Evolutionary conservation across 2,329 filamentous ascomycete genomes (phyloP), one percentile per base, ranked within the genome.

Genomic region (Fusarium sp.): DNA sequence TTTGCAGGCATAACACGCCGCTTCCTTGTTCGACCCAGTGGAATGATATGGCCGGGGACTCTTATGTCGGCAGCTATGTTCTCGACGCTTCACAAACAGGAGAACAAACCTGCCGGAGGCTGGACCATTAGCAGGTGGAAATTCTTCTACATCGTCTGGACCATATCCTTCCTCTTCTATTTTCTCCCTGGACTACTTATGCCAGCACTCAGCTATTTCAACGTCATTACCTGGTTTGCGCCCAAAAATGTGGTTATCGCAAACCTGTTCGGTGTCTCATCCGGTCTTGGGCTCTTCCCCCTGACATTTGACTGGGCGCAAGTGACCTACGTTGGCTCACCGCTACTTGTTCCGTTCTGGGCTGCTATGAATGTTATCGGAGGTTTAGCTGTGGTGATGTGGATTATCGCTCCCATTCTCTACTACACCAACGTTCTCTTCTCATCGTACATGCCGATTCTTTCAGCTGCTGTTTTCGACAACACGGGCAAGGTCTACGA

Each of bases 301-400:
- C 80, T 97, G 77, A 97, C 94, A 0, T 97, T 97, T 78, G 94
- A 97, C 83, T 97, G 94, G 94, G 93, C 93, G 2, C 94, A 97
- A 79, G 92, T 97, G 71, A 94, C 94, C 1, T 92, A 96, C 79
- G 96, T 97, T 76, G 94, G 94, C 22, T 96, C 94, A 8, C 94
- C 93, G 0, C 85, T 97, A 12, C 87, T 96, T 22, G 94, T 94
- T 0, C 94, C 94, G 0, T 96, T 96, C 81, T 95, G 94, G 94
- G 92, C 94, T 45, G 92, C 94, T 14, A 90, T 95, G 83, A 96
- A 96, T 78, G 94, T 96, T 42, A 90, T 96, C 35, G 93, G 92
- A 66, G 94, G 94, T 10, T 85, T 96, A 56, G 90, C 94, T 6
- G 83, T 95, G 54, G 92, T 96, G 59, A 96, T 96, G 92, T 96